Evolutionary conservation across 306 rosid species (phyloP).

Genomic region (Lathyrus tuberosus): DNA sequence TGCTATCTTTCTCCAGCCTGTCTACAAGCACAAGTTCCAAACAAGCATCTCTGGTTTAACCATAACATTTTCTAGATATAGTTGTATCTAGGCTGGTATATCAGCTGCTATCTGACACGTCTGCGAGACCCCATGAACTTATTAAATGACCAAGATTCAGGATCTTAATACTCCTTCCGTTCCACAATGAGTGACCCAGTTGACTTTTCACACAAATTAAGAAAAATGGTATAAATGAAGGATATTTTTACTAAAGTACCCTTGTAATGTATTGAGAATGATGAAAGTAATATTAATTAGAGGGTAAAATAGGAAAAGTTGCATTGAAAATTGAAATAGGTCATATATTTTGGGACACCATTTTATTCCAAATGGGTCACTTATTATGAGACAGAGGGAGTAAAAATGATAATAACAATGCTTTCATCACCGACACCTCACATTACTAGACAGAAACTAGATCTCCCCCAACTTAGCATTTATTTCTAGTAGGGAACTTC

Average conservation of each 20-base stretch:
- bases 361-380: too few species aligned
- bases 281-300: too few species aligned
- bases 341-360: too few species aligned
- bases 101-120: constrained; percentile 44
- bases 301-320: too few species aligned
- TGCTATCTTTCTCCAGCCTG: constrained; percentile 63
- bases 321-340: too few species aligned
- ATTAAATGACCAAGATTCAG: constrained; percentile 45
- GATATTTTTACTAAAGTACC: too few species aligned
- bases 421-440: constrained; percentile 72
- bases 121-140: constrained; percentile 45
- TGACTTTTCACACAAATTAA: too few species aligned
- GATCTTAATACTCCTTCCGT: too few species aligned
- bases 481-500: constrained; percentile 40
- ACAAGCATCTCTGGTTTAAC: constrained; percentile 47
- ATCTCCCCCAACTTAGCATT: constrained; percentile 39
- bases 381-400: too few species aligned
- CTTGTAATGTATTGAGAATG: too few species aligned
- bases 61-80: constrained; percentile 26
- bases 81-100: constrained; percentile 41
- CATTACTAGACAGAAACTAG: constrained; percentile 34
- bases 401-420: constrained; percentile 20
- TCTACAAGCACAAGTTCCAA: constrained; percentile 46
- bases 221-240: too few species aligned
- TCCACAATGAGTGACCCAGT: too few species aligned